Base-by-base conservation (phyloP, 345 rosid species). In the Dipteronia sinensis region DNA sequence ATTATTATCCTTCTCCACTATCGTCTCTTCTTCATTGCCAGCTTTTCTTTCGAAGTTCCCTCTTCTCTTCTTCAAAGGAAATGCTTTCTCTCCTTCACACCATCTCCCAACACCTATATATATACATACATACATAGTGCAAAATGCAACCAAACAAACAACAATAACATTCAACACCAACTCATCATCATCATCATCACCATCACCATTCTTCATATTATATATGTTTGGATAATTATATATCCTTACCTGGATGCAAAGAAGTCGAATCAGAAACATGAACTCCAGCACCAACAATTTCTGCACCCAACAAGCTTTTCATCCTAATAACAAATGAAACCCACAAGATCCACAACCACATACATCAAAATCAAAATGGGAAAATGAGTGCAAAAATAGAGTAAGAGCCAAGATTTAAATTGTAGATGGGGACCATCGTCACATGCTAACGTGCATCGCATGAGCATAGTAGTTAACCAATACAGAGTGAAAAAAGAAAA, bases 391-490 rank as follows among this genome's bases (percentile, higher is more conserved):
- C 81, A 80, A 84, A 71, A 70, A 71, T 75, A 75, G 82, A 78
- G 83, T 74, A 82, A 78, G 80, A 80, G 74, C 29, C 74, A 53
- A 58, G 63, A 62, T 76, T 49, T 67, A 47, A 65, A 49, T 72
- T 77, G 79, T 72, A 75, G 72, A 79, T 51, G 90, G 93, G 97
- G 92, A 88, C 94, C 97, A 91, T 84, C 69, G 82, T 84, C 91
- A 80, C 88, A 89, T 89, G 91, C 92, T 90, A 94, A 91, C 90
- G 83, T 92, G 94, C 91, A 89, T 90, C 90, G 76, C 89, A 76
- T 83, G 81, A 80, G 83, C 80, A 85, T 76, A 87, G 87, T 80
- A 81, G 78, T 69, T 80, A 78, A 68, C 78, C 78, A 85, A 82
- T 74, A 77, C 70, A 67, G 71, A 82, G 75, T 4, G 38, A 34